phyloP scores from a whole-genome alignment of 192 early-diverging fungal species.

The Rhizophagus prolifer region DNA sequence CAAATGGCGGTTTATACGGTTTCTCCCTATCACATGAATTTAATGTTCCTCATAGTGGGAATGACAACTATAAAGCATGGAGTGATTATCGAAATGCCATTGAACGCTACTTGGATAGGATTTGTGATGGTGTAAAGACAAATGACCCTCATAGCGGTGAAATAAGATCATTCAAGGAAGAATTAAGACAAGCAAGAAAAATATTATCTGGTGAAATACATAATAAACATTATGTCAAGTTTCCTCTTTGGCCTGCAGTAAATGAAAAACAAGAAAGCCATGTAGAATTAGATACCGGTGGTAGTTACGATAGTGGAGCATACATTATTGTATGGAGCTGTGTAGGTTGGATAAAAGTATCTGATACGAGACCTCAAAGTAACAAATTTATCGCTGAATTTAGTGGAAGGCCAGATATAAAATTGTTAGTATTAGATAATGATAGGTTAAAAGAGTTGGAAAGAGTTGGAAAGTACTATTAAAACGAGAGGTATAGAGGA shows the following conservation, averaged over 20 bases:
- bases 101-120: neutral
- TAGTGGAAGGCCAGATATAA: neutral
- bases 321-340: neutral
- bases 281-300: neutral
- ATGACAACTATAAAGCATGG: neutral
- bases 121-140: neutral
- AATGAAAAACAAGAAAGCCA: neutral
- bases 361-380: neutral
- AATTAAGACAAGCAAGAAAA: constrained; percentile 2
- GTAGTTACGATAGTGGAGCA: neutral
- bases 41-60: neutral
- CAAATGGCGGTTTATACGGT: neutral
- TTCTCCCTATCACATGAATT: neutral
- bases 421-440: neutral
- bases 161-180: neutral
- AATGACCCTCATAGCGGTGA: neutral
- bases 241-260: neutral
- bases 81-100: neutral
- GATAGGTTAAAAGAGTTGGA: neutral
- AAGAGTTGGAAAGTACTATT: neutral
- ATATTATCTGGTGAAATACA: neutral
- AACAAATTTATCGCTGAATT: constrained; percentile 3
- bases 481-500: neutral
- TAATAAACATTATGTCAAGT: neutral
- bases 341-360: constrained; percentile 3